These are phyloP conservation scores for Tagetes erecta DNA, from an alignment of 129 eudicot genomes.

Conservation along the genomic window DNA sequence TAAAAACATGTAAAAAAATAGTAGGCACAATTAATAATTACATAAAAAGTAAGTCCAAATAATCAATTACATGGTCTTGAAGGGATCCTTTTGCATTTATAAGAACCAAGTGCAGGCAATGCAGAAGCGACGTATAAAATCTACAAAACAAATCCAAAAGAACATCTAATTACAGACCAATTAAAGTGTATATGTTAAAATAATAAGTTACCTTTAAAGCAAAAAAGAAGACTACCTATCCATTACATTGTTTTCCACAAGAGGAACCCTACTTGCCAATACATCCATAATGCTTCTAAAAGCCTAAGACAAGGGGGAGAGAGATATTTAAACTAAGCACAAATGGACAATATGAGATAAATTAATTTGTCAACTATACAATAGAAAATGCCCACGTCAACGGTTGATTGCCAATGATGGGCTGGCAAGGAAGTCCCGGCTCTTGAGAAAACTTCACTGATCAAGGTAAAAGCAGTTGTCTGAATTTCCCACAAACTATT, in stretches of 20 bases:
- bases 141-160: conserved; percentile 42
- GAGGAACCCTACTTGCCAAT: conserved; percentile 56
- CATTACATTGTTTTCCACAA: conserved; percentile 59
- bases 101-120: conserved; percentile 83
- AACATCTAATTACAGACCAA: conserved; percentile 14
- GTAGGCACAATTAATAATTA: not conserved
- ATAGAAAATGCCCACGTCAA: conserved; percentile 52
- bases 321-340: not conserved
- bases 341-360: not conserved
- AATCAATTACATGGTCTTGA: conserved; percentile 64
- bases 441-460: conserved; percentile 70
- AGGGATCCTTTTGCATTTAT: conserved; percentile 70
- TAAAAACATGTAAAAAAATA: conserved; percentile 1
- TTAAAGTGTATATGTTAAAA: not conserved
- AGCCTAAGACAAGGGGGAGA: conserved; percentile 42
- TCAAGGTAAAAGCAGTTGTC: conserved; percentile 61
- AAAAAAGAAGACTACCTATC: conserved; percentile 51
- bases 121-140: conserved; percentile 71
- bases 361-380: not conserved
- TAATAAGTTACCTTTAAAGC: conserved; percentile 16
- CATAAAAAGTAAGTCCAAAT: conserved; percentile 3
- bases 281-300: conserved; percentile 67
- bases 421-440: conserved; percentile 60
- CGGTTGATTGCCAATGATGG: conserved; percentile 63
- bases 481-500: conserved; percentile 64